Evolutionary conservation across 805 yeast genomes (phyloP), one percentile per base, ranked within the genome.

Genomic region (Clavispora vitiphila): DNA sequence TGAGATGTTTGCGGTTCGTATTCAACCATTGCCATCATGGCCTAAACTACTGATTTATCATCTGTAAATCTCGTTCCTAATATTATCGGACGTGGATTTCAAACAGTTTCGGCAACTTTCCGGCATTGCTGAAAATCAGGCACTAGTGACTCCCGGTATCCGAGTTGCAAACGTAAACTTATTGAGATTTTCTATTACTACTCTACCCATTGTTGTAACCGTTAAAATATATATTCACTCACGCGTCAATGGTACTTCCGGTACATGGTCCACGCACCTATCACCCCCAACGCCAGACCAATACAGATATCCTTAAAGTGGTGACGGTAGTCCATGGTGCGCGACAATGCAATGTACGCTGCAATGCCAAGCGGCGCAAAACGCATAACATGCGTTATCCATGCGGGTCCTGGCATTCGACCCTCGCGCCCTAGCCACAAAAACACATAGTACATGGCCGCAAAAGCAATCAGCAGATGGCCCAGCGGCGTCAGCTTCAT

Each of bases 401-500:
- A 20, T 10, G 35, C 35, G 26, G 31, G 10, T 7, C 35, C 35
- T 16, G 34, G 35, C 26, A 40, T 12, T 5, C 25, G 22, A 2
- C 40, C 37, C n/a, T 32, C 34, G 16, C 40, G 25, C n/a, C 43
- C 42, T 14, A 62, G 42, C 71, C 71, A 67, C 31, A 64, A 46
- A 9, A 59, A 42, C 34, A 67, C 51, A 47, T 58, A 67, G 15
- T 58, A 47, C 37, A 62, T 54, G 1, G 69, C 66, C 23, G 65
- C 55, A 47, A 65, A 63, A 9, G 64, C 47, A 40, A 66, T 54
- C 21, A 69, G 62, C 5, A 70, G 62, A 46, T 66, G 71, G 25
- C 71, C 73, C 31, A 67, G 62, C 6, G 73, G 73, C 8, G 70
- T 64, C 15, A 70, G 64, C 42, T 65, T 62, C 62, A 66, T 53